Conservation (phyloP, 1,284 basidiomycete genomes). For the Coriolopsis trogii region DNA sequence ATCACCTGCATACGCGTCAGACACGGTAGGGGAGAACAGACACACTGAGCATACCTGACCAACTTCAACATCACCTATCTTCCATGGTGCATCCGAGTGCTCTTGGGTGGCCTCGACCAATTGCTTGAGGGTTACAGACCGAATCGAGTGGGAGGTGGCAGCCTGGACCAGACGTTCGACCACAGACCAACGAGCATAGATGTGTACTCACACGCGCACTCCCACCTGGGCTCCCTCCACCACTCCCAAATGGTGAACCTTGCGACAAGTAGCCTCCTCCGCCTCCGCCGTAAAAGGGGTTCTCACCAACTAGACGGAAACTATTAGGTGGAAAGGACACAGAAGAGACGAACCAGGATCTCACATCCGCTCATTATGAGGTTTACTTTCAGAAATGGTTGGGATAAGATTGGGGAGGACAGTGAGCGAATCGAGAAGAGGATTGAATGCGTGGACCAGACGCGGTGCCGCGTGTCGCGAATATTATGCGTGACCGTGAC, state of each 20-base stretch:
- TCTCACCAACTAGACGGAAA: slow-evolving; percentile 27
- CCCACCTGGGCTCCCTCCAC: slow-evolving; percentile 47
- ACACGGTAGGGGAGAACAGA: too few relatives aligned
- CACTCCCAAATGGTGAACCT: slow-evolving; percentile 47
- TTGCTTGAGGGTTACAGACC: slow-evolving; percentile 88
- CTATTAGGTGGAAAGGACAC: background rate
- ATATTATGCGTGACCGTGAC: slow-evolving; percentile 16
- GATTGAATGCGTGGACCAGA: slow-evolving; percentile 14
- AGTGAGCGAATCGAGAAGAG: background rate
- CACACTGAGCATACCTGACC: slow-evolving; percentile 76
- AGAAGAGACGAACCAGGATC: slow-evolving; percentile 8
- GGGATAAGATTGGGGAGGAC: background rate
- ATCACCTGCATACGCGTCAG: too few relatives aligned
- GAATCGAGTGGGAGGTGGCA: slow-evolving; percentile 62
- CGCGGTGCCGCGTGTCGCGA: slow-evolving; percentile 17
- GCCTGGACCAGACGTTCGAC: slow-evolving; percentile 7
- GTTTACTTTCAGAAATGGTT: background rate
- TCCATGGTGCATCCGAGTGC: slow-evolving; percentile 89
- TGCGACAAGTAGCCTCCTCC: slow-evolving; percentile 44
- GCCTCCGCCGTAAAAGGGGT: slow-evolving; percentile 41
- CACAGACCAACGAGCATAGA: background rate
- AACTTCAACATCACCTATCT: slow-evolving; percentile 80
- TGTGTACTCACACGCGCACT: slow-evolving; percentile 18
- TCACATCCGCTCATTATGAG: slow-evolving; percentile 47
- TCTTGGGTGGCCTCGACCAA: slow-evolving; percentile 78